phyloP scores from a whole-genome alignment of 208 protist species.

The Borovskyia barvae region DNA sequence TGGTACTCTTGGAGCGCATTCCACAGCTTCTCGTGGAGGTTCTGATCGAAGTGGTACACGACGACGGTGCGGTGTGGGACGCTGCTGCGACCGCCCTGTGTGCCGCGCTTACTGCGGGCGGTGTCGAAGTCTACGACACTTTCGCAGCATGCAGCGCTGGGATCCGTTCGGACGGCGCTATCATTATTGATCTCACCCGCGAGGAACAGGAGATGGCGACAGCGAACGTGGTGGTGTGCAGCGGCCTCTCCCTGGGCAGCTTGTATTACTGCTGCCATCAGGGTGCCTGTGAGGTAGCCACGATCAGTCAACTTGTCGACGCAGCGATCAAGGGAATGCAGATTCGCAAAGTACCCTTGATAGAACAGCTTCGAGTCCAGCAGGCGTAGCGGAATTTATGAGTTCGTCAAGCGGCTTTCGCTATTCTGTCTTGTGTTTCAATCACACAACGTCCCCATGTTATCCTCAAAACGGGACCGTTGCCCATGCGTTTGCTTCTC shows the following conservation, averaged over 20 bases:
- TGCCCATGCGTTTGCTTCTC: too few species aligned
- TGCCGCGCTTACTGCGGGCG: conserved; percentile 58
- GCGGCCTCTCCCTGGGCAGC: conserved; percentile 40
- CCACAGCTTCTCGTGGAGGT: conserved; percentile 79
- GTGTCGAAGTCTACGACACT: conserved; percentile 67
- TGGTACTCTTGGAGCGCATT: conserved; percentile 66
- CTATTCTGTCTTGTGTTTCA: too few species aligned
- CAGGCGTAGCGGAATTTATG: background rate
- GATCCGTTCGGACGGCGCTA: conserved; percentile 47
- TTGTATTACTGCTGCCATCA: conserved; percentile 59
- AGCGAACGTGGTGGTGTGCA: conserved; percentile 48
- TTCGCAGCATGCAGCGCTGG: conserved; percentile 70
- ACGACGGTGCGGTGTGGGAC: conserved; percentile 76
- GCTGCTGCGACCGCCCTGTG: conserved; percentile 63
- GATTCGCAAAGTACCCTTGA: conserved; percentile 38
- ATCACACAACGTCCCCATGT: too few species aligned
- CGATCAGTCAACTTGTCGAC: conserved; percentile 47
- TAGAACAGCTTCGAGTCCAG: conserved; percentile 41
- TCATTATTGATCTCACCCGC: conserved; percentile 52
- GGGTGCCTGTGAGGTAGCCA: conserved; percentile 60
- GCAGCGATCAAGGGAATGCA: conserved; percentile 44
- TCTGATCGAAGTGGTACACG: conserved; percentile 65
- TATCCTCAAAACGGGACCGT: too few species aligned
- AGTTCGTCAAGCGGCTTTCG: too few species aligned
- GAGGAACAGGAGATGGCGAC: conserved; percentile 40